Evolutionary conservation across 164 flowering plant genomes (phyloP).

Genomic region (Nymphaea thermarum): DNA sequence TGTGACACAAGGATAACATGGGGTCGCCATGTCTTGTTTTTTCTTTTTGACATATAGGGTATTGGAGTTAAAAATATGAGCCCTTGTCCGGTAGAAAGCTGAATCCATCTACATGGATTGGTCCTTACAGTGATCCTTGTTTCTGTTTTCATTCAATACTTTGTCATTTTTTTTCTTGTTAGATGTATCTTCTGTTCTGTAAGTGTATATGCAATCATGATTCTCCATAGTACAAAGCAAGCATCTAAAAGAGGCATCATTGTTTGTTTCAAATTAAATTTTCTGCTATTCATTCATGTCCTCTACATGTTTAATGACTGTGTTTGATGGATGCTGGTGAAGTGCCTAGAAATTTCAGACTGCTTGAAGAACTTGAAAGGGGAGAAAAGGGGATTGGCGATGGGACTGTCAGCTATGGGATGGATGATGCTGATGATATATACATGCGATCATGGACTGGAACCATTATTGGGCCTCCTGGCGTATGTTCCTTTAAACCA

Average conservation of each 20-base stretch:
- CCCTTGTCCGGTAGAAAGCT: too few relatives aligned
- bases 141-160: background rate
- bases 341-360: slow-evolving; percentile 72
- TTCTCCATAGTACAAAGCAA: background rate
- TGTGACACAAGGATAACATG: too few relatives aligned
- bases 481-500: slow-evolving; percentile 19
- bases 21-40: too few relatives aligned
- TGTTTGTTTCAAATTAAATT: background rate
- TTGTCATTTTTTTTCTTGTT: too few relatives aligned
- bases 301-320: background rate
- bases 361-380: slow-evolving; percentile 65
- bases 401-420: slow-evolving; percentile 77
- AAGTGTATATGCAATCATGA: background rate
- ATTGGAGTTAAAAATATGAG: too few relatives aligned
- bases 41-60: too few relatives aligned
- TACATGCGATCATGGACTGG: slow-evolving; percentile 75
- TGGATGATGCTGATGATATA: slow-evolving; percentile 74
- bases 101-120: too few relatives aligned
- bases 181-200: background rate
- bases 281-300: background rate
- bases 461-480: slow-evolving; percentile 64
- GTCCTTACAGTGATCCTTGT: background rate
- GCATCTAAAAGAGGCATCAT: background rate
- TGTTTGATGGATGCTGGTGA: slow-evolving; percentile 7
- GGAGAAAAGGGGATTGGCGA: slow-evolving; percentile 78